Evolutionary conservation across 2,329 filamentous ascomycete genomes (phyloP), one percentile per base, ranked within the genome.

Genomic region (Alternaria rosae): DNA sequence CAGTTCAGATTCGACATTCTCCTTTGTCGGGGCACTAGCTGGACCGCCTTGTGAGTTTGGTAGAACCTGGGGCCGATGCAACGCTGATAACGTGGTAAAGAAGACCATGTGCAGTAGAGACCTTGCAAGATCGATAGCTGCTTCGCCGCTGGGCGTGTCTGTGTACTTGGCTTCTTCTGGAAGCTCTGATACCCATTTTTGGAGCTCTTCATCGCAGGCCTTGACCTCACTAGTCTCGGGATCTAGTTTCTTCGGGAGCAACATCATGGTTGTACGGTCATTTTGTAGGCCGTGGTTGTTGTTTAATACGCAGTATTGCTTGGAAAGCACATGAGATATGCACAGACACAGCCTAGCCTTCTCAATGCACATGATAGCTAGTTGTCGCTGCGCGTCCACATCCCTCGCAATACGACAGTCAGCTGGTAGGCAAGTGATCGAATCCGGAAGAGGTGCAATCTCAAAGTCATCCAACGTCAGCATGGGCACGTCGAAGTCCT

Each of bases 401-500:
- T 95, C 91, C 63, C 90, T 87, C 41, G 93, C 83, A 43, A 94
- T 74, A 15, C 87, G 86, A 78, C 92, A 96, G 61, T 91, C 88
- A 15, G 86, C 79, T 0, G 91, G 86, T 60, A 96, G 87, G 65
- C 90, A 86, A 13, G 87, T 85, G 64, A 92, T 88, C 51, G 88
- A 86, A 11, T 91, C 87, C 1, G 91, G 84, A 12, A 94, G 85
- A 1, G 86, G 77, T 47, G 87, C 84, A 67, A 92, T 89, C 72
- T 97, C 93, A 73, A 98, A 97, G 75, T 98, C 94, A 67, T 88
- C 85, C 69, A 95, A 83, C 13, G 88, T 89, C 53, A 97, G 85
- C 92, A 97, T 95, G 1, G 94, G 92, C 28, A 97, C 93, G 75
- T 97, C 92, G 76, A 92, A 97, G 77, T 97, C 94, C 72, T 95